Conservation (phyloP, 257 asterid genomes). For the Vinca minor region DNA sequence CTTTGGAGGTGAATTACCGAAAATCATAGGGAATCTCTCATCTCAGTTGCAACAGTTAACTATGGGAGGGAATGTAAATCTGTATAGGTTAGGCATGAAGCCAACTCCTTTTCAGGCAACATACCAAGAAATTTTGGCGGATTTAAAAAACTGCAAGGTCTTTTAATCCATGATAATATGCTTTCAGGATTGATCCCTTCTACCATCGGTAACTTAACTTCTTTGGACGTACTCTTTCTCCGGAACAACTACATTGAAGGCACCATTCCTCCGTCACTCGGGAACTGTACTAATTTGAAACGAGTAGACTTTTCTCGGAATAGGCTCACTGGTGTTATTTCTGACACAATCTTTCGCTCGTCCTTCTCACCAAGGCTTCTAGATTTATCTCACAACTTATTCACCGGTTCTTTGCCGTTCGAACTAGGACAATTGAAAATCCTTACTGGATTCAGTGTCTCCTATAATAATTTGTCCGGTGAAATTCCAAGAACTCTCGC, state of each 20-base stretch:
- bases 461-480: conserved; percentile 23
- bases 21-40: conserved; percentile 26
- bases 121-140: conserved; percentile 18
- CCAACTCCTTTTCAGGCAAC: too few relatives aligned
- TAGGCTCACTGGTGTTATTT: conserved; percentile 23
- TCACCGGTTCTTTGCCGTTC: too few relatives aligned
- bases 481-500: conserved; percentile 17
- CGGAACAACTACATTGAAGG: conserved; percentile 19
- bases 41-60: conserved; percentile 7
- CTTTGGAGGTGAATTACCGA: too few relatives aligned
- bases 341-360: conserved; percentile 7
- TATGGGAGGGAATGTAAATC: conserved; percentile 2
- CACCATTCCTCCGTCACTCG: conserved; percentile 11
- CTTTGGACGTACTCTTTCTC: conserved; percentile 6
- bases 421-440: conserved; percentile 13
- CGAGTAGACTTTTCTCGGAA: conserved; percentile 19
- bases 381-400: conserved; percentile 22
- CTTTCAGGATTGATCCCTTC: conserved; percentile 1
- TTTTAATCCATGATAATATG: not conserved
- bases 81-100: conserved; percentile 2
- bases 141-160: conserved; percentile 6
- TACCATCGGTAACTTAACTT: conserved; percentile 13
- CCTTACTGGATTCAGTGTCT: conserved; percentile 17
- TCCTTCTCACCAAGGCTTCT: conserved; percentile 10
- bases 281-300: conserved; percentile 10